Evolutionary conservation across 768 basidiomycete genomes (phyloP).

Genomic region (Lyophyllum atratum): DNA sequence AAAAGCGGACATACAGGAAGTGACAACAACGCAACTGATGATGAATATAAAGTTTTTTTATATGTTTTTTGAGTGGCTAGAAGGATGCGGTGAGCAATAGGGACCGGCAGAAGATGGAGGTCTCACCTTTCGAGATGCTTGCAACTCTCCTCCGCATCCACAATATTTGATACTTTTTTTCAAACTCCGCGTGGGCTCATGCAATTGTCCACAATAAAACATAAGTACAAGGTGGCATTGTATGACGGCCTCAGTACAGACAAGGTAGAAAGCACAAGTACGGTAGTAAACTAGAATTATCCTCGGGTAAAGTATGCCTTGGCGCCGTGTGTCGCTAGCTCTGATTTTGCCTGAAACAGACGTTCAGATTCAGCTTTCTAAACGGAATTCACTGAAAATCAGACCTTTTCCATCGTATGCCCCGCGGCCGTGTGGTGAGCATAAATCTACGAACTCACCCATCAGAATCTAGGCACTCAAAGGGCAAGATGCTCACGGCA

Average conservation of each 20-base stretch:
- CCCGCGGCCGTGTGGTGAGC: constrained; percentile 79
- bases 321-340: constrained; percentile 82
- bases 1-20: constrained; percentile 60
- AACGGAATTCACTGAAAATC: constrained; percentile 17
- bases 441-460: constrained; percentile 57
- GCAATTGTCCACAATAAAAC: background rate
- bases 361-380: constrained; percentile 5
- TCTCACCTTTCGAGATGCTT: constrained; percentile 72
- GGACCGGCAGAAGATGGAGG: constrained; percentile 24
- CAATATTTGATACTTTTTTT: constrained; percentile 38
- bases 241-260: constrained; percentile 5
- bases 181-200: constrained; percentile 38
- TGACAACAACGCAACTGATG: constrained; percentile 76
- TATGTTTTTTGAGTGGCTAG: constrained; percentile 61
- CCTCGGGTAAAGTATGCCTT: constrained; percentile 88
- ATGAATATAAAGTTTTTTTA: constrained; percentile 61
- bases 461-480: constrained; percentile 13
- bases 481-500: constrained; percentile 8
- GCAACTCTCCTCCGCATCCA: constrained; percentile 38
- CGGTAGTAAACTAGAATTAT: constrained; percentile 33
- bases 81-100: constrained; percentile 13
- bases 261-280: constrained; percentile 9
- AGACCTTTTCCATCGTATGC: constrained; percentile 84
- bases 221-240: constrained; percentile 4
- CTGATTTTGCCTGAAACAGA: constrained; percentile 68